Conservation (phyloP, 164 flowering plant genomes). For the Protea cynaroides region DNA sequence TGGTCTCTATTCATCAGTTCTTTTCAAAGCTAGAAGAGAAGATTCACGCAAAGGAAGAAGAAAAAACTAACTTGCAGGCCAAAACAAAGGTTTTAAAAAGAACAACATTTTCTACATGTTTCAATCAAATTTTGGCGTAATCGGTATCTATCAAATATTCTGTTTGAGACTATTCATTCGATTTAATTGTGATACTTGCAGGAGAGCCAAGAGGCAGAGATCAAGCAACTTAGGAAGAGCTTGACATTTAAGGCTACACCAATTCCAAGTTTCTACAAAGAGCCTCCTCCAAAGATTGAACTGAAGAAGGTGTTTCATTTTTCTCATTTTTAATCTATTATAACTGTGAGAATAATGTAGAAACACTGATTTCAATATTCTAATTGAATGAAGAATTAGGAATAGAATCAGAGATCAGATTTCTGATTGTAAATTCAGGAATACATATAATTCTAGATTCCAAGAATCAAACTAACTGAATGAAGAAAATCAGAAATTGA, state of each 20-base stretch:
- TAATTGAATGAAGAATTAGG: no score
- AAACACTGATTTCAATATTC: no score
- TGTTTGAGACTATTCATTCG: constrained; percentile 4
- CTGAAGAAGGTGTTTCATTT: constrained; percentile 61
- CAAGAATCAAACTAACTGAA: no score
- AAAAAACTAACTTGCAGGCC: constrained; percentile 57
- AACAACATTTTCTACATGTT: no score
- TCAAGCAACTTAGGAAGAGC: constrained; percentile 72
- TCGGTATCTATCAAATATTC: neutral
- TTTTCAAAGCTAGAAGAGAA: constrained; percentile 78
- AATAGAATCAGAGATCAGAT: no score
- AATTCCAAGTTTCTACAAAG: constrained; percentile 85
- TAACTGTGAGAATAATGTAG: no score
- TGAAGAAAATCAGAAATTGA: no score
- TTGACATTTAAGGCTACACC: constrained; percentile 83
- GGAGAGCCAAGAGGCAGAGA: constrained; percentile 77
- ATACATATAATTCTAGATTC: no score
- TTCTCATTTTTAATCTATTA: neutral
- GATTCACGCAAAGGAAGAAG: constrained; percentile 67
- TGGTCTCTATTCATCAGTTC: constrained; percentile 36
- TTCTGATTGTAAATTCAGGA: no score
- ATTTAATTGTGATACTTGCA: constrained; percentile 16
- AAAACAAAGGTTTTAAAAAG: constrained; percentile 62
- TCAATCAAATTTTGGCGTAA: neutral
- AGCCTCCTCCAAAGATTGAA: constrained; percentile 78